Conservation (phyloP, 805 yeast genomes). For the Saccharomycopsis malanga region DNA sequence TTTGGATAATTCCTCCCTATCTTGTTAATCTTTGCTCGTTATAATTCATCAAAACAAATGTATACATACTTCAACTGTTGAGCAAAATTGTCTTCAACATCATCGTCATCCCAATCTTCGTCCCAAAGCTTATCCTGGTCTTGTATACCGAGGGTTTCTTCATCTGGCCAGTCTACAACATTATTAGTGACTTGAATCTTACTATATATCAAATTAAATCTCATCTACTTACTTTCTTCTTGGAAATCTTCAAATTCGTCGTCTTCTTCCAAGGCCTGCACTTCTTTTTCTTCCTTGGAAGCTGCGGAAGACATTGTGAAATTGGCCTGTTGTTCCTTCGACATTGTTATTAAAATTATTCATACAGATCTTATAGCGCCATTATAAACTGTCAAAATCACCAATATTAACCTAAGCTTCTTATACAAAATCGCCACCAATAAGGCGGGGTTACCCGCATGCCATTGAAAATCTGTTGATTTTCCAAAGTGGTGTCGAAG, state of each 20-base stretch:
- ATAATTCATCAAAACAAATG: background rate
- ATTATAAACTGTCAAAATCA: too few relatives aligned
- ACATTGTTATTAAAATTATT: too few relatives aligned
- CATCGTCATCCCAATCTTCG: constrained; percentile 97
- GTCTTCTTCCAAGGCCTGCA: constrained; percentile 85
- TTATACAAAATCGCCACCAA: too few relatives aligned
- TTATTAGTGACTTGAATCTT: constrained; percentile 3
- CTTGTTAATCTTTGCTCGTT: background rate
- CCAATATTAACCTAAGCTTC: too few relatives aligned
- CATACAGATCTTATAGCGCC: too few relatives aligned
- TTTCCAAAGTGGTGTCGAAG: too few relatives aligned
- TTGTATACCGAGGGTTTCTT: constrained; percentile 44
- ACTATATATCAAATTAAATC: constrained; percentile 9
- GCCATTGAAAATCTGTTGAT: too few relatives aligned
- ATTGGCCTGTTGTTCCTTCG: constrained; percentile 11
- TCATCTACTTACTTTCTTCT: constrained; percentile 49
- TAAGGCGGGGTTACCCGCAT: too few relatives aligned
- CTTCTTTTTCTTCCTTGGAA: constrained; percentile 14
- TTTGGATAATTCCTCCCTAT: constrained; percentile 20
- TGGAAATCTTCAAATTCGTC: constrained; percentile 98
- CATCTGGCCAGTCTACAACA: constrained; percentile 56
- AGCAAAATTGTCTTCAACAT: constrained; percentile 84
- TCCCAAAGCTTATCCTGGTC: constrained; percentile 75
- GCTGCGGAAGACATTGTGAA: constrained; percentile 3
- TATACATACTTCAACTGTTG: constrained; percentile 52